phyloP scores from a whole-genome alignment of 1,284 basidiomycete species.

The Cutaneotrichosporon dermatis region DNA sequence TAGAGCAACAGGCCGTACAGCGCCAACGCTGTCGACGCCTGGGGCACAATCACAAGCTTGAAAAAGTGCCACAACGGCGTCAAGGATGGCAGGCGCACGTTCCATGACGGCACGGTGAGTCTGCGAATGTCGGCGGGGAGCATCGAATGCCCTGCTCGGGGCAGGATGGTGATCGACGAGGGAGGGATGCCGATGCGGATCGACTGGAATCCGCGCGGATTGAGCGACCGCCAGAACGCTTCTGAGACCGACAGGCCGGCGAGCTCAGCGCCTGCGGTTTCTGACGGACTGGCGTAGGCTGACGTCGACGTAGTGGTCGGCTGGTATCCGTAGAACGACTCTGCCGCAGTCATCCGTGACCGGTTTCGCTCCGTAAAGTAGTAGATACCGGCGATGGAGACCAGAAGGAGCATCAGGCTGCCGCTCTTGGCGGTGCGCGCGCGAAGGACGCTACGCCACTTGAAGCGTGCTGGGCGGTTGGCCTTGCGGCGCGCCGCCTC shows the following conservation, averaged over 20 bases:
- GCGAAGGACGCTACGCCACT: conserved; percentile 53
- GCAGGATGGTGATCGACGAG: conserved; percentile 69
- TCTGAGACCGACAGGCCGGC: conserved; percentile 35
- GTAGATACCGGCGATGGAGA: conserved; percentile 44
- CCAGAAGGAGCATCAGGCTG: conserved; percentile 61
- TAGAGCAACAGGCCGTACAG: conserved; percentile 81
- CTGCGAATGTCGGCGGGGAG: conserved; percentile 39
- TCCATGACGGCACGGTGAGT: conserved; percentile 28
- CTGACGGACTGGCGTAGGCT: conserved; percentile 15
- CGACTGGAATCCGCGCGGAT: conserved; percentile 63
- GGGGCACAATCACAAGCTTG: conserved; percentile 80
- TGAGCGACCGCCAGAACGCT: conserved; percentile 71
- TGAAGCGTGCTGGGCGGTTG: conserved; percentile 6
- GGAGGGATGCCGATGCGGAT: conserved; percentile 77
- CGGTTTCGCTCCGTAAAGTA: conserved; percentile 40
- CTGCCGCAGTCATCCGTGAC: conserved; percentile 23
- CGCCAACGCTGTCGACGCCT: conserved; percentile 66
- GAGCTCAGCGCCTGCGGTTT: conserved; percentile 15
- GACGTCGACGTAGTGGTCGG: conserved; percentile 23
- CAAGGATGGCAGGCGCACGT: conserved; percentile 45
- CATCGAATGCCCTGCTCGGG: conserved; percentile 37
- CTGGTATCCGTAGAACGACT: conserved; percentile 41
- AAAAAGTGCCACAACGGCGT: conserved; percentile 62
- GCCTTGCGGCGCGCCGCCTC: conserved; percentile 12
- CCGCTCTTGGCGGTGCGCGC: conserved; percentile 75